Percentiles rank a stretch among this genome's conserved stretches.
Evolutionary conservation across 148 eudicot species (phyloP).

Genomic region (Simmondsia chinensis): DNA sequence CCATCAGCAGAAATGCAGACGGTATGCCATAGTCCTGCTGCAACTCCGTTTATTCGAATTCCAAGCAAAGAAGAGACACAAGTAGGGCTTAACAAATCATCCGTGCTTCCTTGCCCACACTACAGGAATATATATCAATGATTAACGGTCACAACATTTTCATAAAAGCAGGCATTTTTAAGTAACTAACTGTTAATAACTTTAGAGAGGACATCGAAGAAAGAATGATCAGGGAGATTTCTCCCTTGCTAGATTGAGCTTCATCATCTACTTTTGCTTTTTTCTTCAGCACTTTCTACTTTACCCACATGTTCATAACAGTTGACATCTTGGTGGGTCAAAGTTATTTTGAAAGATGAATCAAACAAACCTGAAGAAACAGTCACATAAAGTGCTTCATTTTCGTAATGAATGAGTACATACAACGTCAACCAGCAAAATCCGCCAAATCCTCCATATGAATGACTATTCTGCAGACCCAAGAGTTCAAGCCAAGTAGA

Average conservation of each 20-base stretch:
- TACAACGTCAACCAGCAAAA: too few relatives aligned
- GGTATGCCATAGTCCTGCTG: constrained; percentile 96
- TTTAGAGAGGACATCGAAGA: constrained; percentile 8
- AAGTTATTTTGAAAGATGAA: not conserved
- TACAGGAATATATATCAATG: constrained; percentile 26
- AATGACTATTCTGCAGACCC: too few relatives aligned
- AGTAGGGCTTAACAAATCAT: constrained; percentile 82
- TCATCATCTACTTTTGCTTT: constrained; percentile 36
- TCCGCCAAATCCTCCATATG: too few relatives aligned
- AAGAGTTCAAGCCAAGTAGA: too few relatives aligned
- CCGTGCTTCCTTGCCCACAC: constrained; percentile 98
- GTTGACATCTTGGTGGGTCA: constrained; percentile 12
- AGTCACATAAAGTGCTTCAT: too few relatives aligned
- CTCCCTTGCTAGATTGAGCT: constrained; percentile 32
- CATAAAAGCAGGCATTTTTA: constrained; percentile 1
- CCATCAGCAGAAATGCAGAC: constrained; percentile 86
- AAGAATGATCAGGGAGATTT: constrained; percentile 15
- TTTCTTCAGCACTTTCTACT: constrained; percentile 35
- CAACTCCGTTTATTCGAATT: constrained; percentile 52
- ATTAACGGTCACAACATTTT: constrained; percentile 4
- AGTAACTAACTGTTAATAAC: not conserved
- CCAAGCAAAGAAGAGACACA: constrained; percentile 88
- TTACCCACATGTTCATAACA: constrained; percentile 37
- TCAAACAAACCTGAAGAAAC: not conserved
- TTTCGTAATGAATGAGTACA: too few relatives aligned